Percentiles rank a stretch among this genome's conserved stretches.
Conservation (phyloP, 345 rosid species). For the Citrus glauca region DNA sequence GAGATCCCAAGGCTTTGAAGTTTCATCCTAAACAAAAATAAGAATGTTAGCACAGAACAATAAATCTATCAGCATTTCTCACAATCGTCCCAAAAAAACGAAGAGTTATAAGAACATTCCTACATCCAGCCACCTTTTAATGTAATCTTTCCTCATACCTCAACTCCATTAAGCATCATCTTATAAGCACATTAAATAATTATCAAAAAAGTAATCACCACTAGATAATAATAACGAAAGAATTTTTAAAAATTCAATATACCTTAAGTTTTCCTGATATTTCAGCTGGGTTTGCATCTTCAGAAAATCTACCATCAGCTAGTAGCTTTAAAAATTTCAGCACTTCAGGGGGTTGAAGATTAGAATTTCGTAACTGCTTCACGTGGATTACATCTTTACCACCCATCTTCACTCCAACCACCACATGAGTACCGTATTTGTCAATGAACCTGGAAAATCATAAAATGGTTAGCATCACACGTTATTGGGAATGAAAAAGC, state of each 20-base stretch:
- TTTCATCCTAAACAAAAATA: conserved; percentile 44
- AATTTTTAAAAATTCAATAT: background rate
- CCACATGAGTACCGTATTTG: conserved; percentile 79
- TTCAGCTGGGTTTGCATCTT: conserved; percentile 23
- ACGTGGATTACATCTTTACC: conserved; percentile 75
- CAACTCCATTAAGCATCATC: background rate
- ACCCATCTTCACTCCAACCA: conserved; percentile 80
- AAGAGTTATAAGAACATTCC: background rate
- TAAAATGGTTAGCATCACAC: background rate
- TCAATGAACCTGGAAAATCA: conserved; percentile 62
- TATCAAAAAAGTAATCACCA: background rate
- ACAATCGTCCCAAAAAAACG: background rate
- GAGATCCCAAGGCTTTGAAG: conserved; percentile 34
- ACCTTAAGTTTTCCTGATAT: conserved; percentile 44
- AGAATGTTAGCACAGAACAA: background rate
- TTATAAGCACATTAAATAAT: background rate
- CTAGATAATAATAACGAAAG: background rate
- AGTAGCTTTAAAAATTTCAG: conserved; percentile 59
- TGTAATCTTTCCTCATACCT: background rate
- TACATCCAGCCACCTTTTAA: background rate
- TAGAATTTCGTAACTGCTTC: conserved; percentile 71
- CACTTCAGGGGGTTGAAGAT: conserved; percentile 49
- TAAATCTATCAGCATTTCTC: background rate
- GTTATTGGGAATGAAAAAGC: background rate
- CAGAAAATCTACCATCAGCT: conserved; percentile 62